Evolutionary conservation across 1,284 basidiomycete species (phyloP).

Genomic region (Ceratobasidium sp.): DNA sequence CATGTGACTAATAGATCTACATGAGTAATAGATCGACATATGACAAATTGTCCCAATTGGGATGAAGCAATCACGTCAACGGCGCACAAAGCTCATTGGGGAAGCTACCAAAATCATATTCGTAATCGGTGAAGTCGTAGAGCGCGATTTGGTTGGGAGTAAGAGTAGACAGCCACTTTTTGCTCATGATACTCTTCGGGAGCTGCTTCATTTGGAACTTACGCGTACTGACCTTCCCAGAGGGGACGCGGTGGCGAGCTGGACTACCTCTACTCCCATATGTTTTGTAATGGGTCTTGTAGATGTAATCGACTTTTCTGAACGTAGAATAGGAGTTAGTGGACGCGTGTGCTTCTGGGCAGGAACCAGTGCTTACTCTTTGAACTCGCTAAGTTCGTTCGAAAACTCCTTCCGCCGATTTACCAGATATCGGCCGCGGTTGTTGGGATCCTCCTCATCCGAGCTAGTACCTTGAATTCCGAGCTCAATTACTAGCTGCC

Average conservation of each 20-base stretch:
- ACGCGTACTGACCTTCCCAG: not conserved
- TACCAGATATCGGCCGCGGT: not conserved
- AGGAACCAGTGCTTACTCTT: not conserved
- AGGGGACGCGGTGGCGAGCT: not conserved
- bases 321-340: not conserved
- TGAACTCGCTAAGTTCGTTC: not conserved
- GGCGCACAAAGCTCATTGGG: not conserved
- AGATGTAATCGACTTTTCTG: not conserved
- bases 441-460: not conserved
- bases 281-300: not conserved
- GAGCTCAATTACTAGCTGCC: not conserved
- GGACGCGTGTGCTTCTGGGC: not conserved
- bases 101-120: not conserved
- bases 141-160: not conserved
- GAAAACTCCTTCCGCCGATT: not conserved
- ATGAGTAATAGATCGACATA: too few relatives aligned
- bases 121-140: not conserved
- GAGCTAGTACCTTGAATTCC: not conserved
- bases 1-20: too few relatives aligned
- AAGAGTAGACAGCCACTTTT: not conserved
- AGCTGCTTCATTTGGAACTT: not conserved
- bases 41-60: too few relatives aligned
- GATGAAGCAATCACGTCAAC: too few relatives aligned
- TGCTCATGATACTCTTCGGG: not conserved
- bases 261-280: not conserved